Evolutionary conservation across 1,284 basidiomycete genomes (phyloP).

Genomic region (Irpex sp.): DNA sequence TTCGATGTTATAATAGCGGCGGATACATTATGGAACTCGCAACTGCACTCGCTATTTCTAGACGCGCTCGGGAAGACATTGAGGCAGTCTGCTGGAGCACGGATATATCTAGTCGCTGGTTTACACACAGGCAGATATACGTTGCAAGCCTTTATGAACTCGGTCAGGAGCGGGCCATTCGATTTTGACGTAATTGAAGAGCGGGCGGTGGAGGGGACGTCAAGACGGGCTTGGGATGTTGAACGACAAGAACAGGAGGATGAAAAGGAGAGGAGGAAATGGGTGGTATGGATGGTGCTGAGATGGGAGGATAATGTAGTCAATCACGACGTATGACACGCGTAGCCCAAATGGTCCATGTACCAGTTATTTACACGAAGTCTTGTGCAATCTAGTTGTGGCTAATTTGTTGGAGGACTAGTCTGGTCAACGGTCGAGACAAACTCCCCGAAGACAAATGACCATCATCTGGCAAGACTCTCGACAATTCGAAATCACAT

Average conservation of each 20-base stretch:
- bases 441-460: no score
- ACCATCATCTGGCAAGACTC: no score
- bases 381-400: neutral
- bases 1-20: constrained; percentile 70
- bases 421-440: no score
- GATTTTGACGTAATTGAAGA: constrained; percentile 47
- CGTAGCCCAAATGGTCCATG: neutral
- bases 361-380: neutral
- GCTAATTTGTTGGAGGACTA: no score
- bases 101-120: constrained; percentile 62
- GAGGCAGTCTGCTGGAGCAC: constrained; percentile 36
- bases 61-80: constrained; percentile 47
- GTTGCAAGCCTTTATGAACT: constrained; percentile 53
- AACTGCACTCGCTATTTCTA: constrained; percentile 50
- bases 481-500: neutral
- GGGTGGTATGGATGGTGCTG: constrained; percentile 66
- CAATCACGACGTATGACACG: neutral
- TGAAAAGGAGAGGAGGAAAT: constrained; percentile 59
- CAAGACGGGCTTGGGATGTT: constrained; percentile 49
- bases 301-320: constrained; percentile 38
- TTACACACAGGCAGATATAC: constrained; percentile 73
- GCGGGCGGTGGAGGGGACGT: constrained; percentile 37
- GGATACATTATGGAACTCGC: constrained; percentile 74
- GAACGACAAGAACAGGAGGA: constrained; percentile 48
- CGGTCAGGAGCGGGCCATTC: constrained; percentile 37